phyloP scores from a whole-genome alignment of 257 asterid genomes.

The Fraxinus excelsior region DNA sequence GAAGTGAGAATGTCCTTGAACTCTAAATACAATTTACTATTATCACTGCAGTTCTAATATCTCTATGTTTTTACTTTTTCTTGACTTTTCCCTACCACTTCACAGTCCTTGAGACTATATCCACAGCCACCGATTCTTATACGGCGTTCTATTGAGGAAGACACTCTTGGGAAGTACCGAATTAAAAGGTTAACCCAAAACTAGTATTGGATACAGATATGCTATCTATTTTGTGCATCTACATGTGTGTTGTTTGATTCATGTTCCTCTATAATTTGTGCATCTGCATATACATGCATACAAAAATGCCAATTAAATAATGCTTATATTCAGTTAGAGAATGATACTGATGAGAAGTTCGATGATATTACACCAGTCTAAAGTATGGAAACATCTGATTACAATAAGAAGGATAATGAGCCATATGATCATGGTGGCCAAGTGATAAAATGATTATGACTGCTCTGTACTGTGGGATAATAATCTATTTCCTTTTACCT shows the following conservation, averaged over 20 bases:
- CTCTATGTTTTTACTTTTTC: conserved; percentile 18
- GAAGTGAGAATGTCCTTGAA: conserved; percentile 63
- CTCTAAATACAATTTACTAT: conserved; percentile 12
- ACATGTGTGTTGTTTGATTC: neutral
- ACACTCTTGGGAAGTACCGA: conserved; percentile 78
- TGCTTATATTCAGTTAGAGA: neutral
- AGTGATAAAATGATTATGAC: neutral
- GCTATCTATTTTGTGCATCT: neutral
- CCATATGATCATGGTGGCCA: neutral
- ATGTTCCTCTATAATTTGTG: neutral
- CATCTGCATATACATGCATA: neutral
- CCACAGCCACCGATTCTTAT: conserved; percentile 98
- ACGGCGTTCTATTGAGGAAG: conserved; percentile 87
- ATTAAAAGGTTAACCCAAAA: conserved; percentile 62
- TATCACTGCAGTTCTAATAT: conserved; percentile 17
- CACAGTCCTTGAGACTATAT: conserved; percentile 92
- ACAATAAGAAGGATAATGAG: neutral
- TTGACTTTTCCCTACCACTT: conserved; percentile 2
- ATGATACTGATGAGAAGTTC: neutral
- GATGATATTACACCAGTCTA: conserved; percentile 1
- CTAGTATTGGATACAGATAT: conserved; percentile 1
- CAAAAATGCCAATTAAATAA: neutral
- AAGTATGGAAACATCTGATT: neutral
- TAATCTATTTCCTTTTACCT: neutral
- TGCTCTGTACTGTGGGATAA: neutral